phyloP scores from a whole-genome alignment of 2,329 filamentous ascomycete species.

The Ophiostoma australiae region DNA sequence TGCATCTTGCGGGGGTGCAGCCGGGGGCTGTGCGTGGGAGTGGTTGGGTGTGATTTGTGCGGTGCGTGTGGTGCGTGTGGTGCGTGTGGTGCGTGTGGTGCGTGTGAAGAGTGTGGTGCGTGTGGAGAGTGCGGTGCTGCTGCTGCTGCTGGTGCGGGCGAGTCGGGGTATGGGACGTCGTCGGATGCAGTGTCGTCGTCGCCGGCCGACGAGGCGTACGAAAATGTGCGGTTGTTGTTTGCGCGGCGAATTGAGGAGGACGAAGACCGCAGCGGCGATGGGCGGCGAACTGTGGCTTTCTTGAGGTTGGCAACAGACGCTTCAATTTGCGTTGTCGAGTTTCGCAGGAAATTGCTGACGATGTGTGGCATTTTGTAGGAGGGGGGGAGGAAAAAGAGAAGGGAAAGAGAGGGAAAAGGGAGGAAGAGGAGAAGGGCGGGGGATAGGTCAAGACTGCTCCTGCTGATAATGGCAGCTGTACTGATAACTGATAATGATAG shows the following conservation, averaged over 20 bases:
- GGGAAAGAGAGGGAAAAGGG: not conserved
- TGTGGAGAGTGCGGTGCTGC: not conserved
- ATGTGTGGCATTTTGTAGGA: constrained; percentile 48
- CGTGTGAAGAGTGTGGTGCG: not conserved
- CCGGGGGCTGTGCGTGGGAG: not conserved
- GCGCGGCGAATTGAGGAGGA: constrained; percentile 30
- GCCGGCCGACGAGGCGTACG: constrained; percentile 38
- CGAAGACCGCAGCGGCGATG: constrained; percentile 30
- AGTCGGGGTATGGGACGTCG: constrained; percentile 2
- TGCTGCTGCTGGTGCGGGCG: constrained; percentile 1
- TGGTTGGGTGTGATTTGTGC: not conserved
- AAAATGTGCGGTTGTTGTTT: constrained; percentile 35
- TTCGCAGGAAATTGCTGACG: constrained; percentile 54
- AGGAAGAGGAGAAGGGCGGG: not conserved
- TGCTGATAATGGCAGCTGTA: not conserved
- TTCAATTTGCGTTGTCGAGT: constrained; percentile 45
- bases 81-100: not conserved
- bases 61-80: not conserved
- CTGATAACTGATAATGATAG: constrained; percentile 4
- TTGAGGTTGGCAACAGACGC: constrained; percentile 49
- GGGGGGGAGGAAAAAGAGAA: constrained; percentile 14
- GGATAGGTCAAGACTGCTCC: not conserved
- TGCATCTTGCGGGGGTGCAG: constrained; percentile 22
- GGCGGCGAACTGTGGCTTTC: constrained; percentile 36
- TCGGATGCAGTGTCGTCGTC: constrained; percentile 31